phyloP scores from a whole-genome alignment of 768 basidiomycete species.

The Strobilomyces echinocephalus region DNA sequence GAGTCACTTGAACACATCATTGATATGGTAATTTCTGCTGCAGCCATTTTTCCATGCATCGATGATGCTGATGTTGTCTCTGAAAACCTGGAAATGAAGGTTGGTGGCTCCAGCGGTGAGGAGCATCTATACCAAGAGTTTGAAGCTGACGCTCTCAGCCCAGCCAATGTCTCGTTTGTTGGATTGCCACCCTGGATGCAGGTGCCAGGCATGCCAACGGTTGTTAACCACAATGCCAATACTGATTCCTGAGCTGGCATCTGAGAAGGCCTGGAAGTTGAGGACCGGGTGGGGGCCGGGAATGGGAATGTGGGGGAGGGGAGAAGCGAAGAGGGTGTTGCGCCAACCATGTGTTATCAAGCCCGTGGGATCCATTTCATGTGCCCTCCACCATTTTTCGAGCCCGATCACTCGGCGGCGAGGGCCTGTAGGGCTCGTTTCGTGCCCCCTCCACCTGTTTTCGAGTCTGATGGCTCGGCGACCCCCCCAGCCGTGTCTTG shows the following conservation, averaged over 20 bases:
- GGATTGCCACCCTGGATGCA: constrained; percentile 30
- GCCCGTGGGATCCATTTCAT: no score
- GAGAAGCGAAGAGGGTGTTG: fast-evolving
- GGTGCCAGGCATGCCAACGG: constrained; percentile 32
- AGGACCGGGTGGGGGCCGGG: background rate
- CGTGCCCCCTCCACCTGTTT: no score
- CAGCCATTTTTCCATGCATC: background rate
- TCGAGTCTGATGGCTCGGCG: no score
- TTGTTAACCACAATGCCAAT: background rate
- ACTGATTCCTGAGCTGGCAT: constrained; percentile 33
- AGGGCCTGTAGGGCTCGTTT: no score
- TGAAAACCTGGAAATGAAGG: background rate
- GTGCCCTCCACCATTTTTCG: no score
- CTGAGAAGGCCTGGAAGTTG: constrained; percentile 28
- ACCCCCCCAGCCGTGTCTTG: no score
- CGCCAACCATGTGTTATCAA: no score
- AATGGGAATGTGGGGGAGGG: background rate
- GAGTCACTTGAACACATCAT: background rate
- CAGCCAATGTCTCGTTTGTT: constrained; percentile 37
- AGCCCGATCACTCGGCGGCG: no score
- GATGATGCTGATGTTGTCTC: constrained; percentile 9
- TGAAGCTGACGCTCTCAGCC: constrained; percentile 25
- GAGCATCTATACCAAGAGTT: background rate
- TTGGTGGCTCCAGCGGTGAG: background rate
- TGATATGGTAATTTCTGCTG: background rate